Percentiles rank a stretch among this genome's conserved stretches.
These are phyloP conservation scores for Arabidopsis arenosa DNA, from an alignment of 345 rosid species.

Conservation along the genomic window DNA sequence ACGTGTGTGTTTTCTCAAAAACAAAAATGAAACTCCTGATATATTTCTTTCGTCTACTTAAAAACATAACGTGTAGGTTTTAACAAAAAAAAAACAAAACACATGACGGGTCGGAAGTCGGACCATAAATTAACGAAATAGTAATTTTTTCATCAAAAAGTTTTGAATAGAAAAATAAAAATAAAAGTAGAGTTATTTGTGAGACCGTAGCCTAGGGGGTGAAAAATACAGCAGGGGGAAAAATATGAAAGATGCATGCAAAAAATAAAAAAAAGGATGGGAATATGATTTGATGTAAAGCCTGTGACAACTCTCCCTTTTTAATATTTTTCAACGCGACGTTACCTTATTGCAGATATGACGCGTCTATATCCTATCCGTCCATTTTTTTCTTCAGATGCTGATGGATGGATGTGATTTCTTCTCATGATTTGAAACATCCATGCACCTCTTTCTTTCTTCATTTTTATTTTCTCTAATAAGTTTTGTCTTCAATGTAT, in stretches of 20 bases:
- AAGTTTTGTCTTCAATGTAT: conserved; percentile 6
- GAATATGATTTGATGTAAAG: conserved; percentile 50
- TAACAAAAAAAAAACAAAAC: neutral
- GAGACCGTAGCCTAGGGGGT: conserved; percentile 23
- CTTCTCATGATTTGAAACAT: conserved; percentile 46
- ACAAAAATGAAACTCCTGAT: neutral
- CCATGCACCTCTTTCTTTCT: conserved; percentile 21
- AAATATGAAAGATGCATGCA: conserved; percentile 43
- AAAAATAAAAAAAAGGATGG: conserved; percentile 32
- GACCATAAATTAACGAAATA: neutral
- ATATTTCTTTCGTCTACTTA: conserved; percentile 11
- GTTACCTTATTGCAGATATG: conserved; percentile 38
- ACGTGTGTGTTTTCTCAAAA: neutral
- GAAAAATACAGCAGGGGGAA: conserved; percentile 19
- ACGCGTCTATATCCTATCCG: conserved; percentile 45
- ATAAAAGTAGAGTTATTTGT: conserved; percentile 25
- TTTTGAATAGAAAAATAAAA: neutral
- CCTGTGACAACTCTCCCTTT: conserved; percentile 25
- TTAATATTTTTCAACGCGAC: conserved; percentile 1
- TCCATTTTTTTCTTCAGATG: conserved; percentile 7
- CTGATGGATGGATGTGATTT: conserved; percentile 43
- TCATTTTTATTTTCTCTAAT: neutral
- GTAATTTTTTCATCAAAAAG: too few species aligned
- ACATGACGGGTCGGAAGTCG: neutral
- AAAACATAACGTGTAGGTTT: conserved; percentile 2